Evolutionary conservation across 306 rosid species (phyloP).

Genomic region (Medicago ruthenica): DNA sequence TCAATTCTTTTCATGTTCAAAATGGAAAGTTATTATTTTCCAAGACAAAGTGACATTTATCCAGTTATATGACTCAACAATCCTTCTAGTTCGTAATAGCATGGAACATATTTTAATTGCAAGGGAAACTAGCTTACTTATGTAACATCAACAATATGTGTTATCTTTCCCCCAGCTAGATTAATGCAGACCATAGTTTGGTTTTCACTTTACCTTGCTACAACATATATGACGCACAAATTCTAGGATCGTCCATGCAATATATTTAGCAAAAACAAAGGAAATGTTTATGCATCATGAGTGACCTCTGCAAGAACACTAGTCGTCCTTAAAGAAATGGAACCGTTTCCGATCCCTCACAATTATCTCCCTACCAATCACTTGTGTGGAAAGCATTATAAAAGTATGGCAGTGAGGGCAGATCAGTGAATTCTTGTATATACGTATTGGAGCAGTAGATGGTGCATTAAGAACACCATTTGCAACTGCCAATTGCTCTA

Average conservation of each 20-base stretch:
- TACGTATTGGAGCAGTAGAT: slow-evolving; percentile 49
- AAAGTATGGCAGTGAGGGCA: slow-evolving; percentile 70
- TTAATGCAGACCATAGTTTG: not conserved
- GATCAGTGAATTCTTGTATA: slow-evolving; percentile 55
- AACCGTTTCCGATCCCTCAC: slow-evolving; percentile 64
- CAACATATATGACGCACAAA: not conserved
- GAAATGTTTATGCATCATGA: slow-evolving; percentile 34
- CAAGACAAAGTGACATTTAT: slow-evolving; percentile 86
- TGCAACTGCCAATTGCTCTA: slow-evolving; percentile 67
- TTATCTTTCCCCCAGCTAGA: not conserved
- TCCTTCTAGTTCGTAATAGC: not conserved
- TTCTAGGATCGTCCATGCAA: slow-evolving; percentile 10
- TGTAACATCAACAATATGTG: too few relatives aligned
- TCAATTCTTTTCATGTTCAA: slow-evolving; percentile 77
- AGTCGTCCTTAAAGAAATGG: slow-evolving; percentile 62
- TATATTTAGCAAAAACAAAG: not conserved
- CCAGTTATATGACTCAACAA: slow-evolving; percentile 63
- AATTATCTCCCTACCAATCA: slow-evolving; percentile 53
- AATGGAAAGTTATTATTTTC: slow-evolving; percentile 86
- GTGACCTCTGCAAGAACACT: slow-evolving; percentile 62
- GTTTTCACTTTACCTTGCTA: not conserved
- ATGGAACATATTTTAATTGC: not conserved
- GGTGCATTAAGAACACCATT: slow-evolving; percentile 59
- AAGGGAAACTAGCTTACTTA: not conserved
- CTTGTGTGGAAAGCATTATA: slow-evolving; percentile 53